Evolutionary conservation across 768 basidiomycete genomes (phyloP).

Genomic region (Mycena galericulata): DNA sequence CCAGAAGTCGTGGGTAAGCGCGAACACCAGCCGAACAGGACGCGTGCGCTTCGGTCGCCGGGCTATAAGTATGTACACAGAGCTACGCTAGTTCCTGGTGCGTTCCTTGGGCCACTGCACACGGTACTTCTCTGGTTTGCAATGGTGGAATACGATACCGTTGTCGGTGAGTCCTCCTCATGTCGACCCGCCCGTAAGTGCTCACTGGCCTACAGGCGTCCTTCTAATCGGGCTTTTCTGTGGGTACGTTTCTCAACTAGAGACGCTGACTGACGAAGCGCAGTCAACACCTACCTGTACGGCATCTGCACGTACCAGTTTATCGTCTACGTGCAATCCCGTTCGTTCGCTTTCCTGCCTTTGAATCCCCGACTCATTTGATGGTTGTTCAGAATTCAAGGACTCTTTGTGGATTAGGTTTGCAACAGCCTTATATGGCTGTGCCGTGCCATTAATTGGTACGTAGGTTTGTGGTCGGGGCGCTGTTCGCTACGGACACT

Average conservation of each 20-base stretch:
- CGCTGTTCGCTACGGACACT: slow-evolving; percentile 41
- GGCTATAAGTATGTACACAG: slow-evolving; percentile 7
- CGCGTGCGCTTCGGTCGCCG: slow-evolving; percentile 3
- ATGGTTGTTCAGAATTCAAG: slow-evolving; percentile 39
- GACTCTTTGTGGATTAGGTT: slow-evolving; percentile 41
- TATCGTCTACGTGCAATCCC: slow-evolving; percentile 36
- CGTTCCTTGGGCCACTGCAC: neutral
- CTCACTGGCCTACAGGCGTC: slow-evolving; percentile 15
- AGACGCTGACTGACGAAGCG: neutral
- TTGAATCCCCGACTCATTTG: neutral
- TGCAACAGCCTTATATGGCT: neutral
- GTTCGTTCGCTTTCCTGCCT: neutral
- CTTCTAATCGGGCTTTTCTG: slow-evolving; percentile 29
- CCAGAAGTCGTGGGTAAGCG: neutral
- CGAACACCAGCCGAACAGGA: slow-evolving; percentile 19
- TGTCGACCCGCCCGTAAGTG: neutral
- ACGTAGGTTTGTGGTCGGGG: slow-evolving; percentile 35
- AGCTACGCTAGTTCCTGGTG: neutral
- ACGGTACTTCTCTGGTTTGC: neutral
- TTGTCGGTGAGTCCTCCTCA: slow-evolving; percentile 18
- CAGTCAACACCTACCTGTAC: slow-evolving; percentile 42
- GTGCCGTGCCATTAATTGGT: neutral
- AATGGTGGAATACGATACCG: slow-evolving; percentile 27
- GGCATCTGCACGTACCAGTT: slow-evolving; percentile 51
- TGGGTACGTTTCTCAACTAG: neutral